Evolutionary conservation across 2,329 filamentous ascomycete species (phyloP), one percentile per base, ranked within the genome.

Genomic region (Fusarium praegraminearum): DNA sequence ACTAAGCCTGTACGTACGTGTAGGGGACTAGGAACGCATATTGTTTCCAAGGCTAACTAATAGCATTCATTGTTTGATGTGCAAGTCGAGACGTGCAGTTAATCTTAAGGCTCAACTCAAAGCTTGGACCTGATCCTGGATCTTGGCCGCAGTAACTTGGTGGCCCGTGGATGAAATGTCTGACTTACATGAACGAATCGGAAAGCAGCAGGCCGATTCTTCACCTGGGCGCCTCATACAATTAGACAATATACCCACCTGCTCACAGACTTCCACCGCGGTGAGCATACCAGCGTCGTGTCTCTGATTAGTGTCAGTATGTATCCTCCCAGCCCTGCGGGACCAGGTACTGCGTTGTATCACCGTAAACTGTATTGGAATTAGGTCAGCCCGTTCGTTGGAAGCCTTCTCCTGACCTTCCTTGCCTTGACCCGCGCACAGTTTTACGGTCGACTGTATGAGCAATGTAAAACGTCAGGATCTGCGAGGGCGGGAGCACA

Each of bases 161-260:
- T 36, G 30, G 41, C 46, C 54, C 33, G 47, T 49, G 20, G 20
- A 53, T 26, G 32, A 43, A 43, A 45, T 45, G 51, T 58, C 45
- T 33, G 43, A 46, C 56, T 70, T 67, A 66, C 63, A 59, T 72
- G 58, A 62, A 55, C 54, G 46, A 73, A 61, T 57, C 35, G 49
- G 49, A 52, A 40, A 15, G 15, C 49, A 52, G 24, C 35, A 41
- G 28, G 24, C 15, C 18, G 18, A 28, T 41, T 41, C 49, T 52
- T 52, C 35, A 51, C 24, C 49, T 41, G 9, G 24, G n/a, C 16
- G 35, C 20, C 20, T 32, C 33, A 49, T 50, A 40, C 35, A 12
- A 11, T 20, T 49, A 49, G 35, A 40, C 35, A n/a, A 11, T 20
- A 22, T 15, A 24, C 15, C 7, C 22, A 16, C 20, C 7, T 16